Evolutionary conservation across 306 rosid genomes (phyloP).

Genomic region (Cajanus cajan): DNA sequence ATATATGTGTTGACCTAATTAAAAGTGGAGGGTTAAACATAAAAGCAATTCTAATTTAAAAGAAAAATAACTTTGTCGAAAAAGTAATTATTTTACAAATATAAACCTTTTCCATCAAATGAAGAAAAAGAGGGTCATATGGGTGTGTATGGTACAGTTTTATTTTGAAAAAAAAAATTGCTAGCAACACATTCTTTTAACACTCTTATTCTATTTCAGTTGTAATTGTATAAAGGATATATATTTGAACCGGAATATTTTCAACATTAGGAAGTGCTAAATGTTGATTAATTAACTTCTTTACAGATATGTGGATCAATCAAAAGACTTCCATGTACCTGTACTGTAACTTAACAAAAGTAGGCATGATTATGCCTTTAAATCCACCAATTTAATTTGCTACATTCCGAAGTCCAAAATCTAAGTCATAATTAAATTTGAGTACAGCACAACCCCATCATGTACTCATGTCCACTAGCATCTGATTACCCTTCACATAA

Average conservation of each 20-base stretch:
- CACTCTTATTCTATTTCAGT: no score
- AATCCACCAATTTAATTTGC: conserved; percentile 2
- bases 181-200: no score
- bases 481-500: not conserved
- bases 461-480: not conserved
- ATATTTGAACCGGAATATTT: not conserved
- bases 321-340: not conserved
- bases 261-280: not conserved
- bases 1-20: no score
- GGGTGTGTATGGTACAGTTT: no score
- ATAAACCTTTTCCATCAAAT: no score
- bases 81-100: no score
- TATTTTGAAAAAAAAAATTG: no score
- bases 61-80: no score
- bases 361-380: conserved; percentile 32
- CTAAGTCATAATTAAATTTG: conserved; percentile 13
- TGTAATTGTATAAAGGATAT: no score
- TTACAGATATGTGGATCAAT: conserved; percentile 3
- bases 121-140: no score
- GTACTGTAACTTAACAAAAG: not conserved
- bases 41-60: no score
- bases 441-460: not conserved
- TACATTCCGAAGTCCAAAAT: not conserved
- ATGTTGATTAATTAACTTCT: not conserved
- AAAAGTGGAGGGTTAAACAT: no score